A percentile compares a stretch with the other conserved stretches of the same genome.
phyloP scores from a whole-genome alignment of 2,329 filamentous ascomycete species.

The Ophiocordyceps camponoti-saundersi region DNA sequence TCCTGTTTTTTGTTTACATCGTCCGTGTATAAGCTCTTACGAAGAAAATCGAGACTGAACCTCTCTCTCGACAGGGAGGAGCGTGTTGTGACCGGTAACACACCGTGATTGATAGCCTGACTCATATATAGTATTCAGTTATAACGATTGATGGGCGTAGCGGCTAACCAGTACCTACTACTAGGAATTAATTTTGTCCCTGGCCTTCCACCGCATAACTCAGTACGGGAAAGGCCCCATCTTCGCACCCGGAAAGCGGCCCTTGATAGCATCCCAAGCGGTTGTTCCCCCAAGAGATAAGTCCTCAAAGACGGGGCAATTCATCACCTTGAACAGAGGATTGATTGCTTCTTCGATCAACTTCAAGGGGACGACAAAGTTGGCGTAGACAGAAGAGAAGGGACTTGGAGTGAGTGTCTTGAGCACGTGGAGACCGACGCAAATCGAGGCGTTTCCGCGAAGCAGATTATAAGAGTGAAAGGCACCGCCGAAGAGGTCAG shows the following conservation, averaged over 20 bases:
- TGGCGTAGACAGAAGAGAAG: background rate
- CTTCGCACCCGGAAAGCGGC: background rate
- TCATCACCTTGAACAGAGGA: background rate
- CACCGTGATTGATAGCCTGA: too few relatives aligned
- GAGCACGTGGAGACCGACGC: background rate
- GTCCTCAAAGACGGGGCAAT: background rate
- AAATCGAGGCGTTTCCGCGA: background rate
- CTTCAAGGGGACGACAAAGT: background rate
- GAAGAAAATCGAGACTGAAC: too few relatives aligned
- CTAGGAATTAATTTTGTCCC: background rate
- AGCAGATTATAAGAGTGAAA: background rate
- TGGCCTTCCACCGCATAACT: too few relatives aligned
- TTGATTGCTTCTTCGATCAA: background rate
- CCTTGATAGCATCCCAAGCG: background rate
- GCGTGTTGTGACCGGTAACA: too few relatives aligned
- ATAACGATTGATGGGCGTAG: too few relatives aligned
- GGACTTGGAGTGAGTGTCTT: background rate
- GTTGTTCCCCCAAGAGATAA: background rate
- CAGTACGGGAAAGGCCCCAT: background rate
- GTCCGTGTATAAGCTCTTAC: background rate
- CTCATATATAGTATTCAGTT: too few relatives aligned
- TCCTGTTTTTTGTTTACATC: background rate
- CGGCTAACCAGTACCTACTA: too few relatives aligned
- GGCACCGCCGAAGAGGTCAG: background rate
- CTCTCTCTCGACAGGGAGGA: too few relatives aligned